These are phyloP conservation scores for Rhododendron vialii DNA, from an alignment of 148 eudicot genomes.

Conservation along the genomic window DNA sequence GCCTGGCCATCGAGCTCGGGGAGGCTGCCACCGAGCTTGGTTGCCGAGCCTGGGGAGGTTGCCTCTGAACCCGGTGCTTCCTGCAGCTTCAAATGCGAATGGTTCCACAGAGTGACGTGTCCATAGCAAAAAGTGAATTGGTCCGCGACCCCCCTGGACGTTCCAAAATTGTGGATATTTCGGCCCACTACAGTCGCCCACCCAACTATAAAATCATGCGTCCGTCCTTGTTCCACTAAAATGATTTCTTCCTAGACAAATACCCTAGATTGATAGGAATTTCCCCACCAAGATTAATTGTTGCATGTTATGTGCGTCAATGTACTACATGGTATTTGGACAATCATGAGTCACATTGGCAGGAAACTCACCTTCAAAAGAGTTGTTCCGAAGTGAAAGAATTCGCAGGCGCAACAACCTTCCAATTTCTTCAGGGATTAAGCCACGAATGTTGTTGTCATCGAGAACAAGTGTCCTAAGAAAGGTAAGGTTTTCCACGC, in stretches of 20 bases:
- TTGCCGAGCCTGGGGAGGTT: too few relatives aligned
- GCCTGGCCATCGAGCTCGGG: too few relatives aligned
- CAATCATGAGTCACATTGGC: not conserved
- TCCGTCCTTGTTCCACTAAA: not conserved
- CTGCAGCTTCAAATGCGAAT: too few relatives aligned
- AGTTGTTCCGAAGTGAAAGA: not conserved
- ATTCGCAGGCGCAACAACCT: not conserved
- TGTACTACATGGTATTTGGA: not conserved
- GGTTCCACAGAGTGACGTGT: too few relatives aligned
- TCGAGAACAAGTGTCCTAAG: not conserved
- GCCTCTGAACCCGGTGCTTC: too few relatives aligned
- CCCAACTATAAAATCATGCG: too few relatives aligned
- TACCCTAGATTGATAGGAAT: not conserved
- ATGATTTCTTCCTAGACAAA: not conserved
- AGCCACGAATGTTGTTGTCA: not conserved
- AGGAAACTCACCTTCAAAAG: too few relatives aligned
- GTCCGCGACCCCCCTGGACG: too few relatives aligned
- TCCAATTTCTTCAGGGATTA: conserved; percentile 14
- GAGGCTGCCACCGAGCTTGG: too few relatives aligned
- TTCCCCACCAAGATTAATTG: conserved; percentile 2
- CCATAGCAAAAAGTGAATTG: too few relatives aligned
- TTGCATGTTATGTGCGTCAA: not conserved
- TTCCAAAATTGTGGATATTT: too few relatives aligned
- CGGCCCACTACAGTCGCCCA: too few relatives aligned
- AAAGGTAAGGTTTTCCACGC: conserved; percentile 21